A percentile compares a stretch with the other conserved stretches of the same genome.
These are phyloP conservation scores for Agaricus sinodeliciosus DNA, from an alignment of 768 basidiomycete genomes.

Conservation along the genomic window DNA sequence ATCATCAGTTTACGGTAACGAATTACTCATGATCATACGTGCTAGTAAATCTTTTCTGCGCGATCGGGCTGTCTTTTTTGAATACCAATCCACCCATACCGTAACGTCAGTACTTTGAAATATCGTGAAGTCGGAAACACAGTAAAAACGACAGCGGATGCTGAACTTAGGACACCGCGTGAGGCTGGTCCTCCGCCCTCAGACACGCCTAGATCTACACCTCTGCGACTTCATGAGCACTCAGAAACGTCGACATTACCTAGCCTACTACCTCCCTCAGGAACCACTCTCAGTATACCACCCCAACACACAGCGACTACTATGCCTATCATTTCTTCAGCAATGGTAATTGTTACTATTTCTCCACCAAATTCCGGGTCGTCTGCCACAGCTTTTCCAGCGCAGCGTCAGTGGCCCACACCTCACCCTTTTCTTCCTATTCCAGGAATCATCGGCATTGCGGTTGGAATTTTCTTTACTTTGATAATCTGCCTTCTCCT, in stretches of 20 bases:
- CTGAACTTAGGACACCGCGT: conserved; percentile 34
- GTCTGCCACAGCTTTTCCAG: background rate
- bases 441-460: conserved; percentile 36
- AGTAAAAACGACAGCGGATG: conserved; percentile 18
- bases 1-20: background rate
- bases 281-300: conserved; percentile 11
- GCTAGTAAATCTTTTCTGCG: background rate
- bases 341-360: background rate
- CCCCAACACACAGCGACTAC: conserved; percentile 3
- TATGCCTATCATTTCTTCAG: background rate
- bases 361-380: background rate
- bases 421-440: conserved; percentile 2
- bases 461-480: conserved; percentile 43
- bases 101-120: too few species aligned
- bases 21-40: background rate
- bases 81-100: background rate
- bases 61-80: background rate
- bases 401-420: background rate
- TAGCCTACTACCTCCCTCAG: conserved; percentile 9
- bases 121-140: too few species aligned
- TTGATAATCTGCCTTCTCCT: conserved; percentile 39
- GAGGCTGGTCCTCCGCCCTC: conserved; percentile 24
- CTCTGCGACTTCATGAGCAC: conserved; percentile 12
- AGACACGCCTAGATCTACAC: conserved; percentile 18
- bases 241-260: background rate